Conservation (phyloP, 2,329 filamentous ascomycete genomes). For the Sarocladium strictum region DNA sequence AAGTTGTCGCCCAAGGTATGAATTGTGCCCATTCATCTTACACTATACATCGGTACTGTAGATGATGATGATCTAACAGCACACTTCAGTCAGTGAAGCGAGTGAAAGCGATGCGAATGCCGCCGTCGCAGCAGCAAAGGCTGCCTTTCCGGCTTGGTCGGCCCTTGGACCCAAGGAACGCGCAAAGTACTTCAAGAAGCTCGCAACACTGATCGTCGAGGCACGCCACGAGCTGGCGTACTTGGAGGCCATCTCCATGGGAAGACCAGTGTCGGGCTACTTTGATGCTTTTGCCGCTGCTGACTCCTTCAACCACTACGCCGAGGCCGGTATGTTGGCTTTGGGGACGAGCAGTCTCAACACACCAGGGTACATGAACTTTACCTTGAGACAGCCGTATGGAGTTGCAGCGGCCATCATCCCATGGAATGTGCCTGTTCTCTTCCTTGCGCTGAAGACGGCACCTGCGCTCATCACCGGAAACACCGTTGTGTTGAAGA, state of each 20-base stretch:
- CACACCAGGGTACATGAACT: slow-evolving; percentile 38
- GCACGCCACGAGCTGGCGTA: slow-evolving; percentile 35
- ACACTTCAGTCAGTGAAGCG: slow-evolving; percentile 29
- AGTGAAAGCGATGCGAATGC: slow-evolving; percentile 39
- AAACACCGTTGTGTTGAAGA: slow-evolving; percentile 46
- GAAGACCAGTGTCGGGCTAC: slow-evolving; percentile 32
- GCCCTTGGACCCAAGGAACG: slow-evolving; percentile 32
- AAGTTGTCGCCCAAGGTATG: slow-evolving; percentile 6
- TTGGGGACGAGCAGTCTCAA: slow-evolving; percentile 34
- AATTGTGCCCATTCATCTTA: slow-evolving; percentile 9
- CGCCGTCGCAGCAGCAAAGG: slow-evolving; percentile 41
- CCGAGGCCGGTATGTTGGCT: slow-evolving; percentile 30
- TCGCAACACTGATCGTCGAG: slow-evolving; percentile 36
- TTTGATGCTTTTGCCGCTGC: slow-evolving; percentile 31
- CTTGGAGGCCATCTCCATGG: slow-evolving; percentile 40
- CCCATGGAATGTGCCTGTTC: slow-evolving; percentile 47
- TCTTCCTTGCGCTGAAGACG: slow-evolving; percentile 35
- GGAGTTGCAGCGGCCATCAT: slow-evolving; percentile 52
- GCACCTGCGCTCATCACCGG: slow-evolving; percentile 43
- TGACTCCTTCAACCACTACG: slow-evolving; percentile 32
- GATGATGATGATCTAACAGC: background rate
- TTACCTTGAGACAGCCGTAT: slow-evolving; percentile 38
- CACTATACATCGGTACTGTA: background rate
- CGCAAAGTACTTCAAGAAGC: slow-evolving; percentile 35
- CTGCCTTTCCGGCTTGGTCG: slow-evolving; percentile 41